Evolutionary conservation across 768 basidiomycete species (phyloP), one percentile per base, ranked within the genome.

Genomic region (Pilatotrama ljubarskyi): DNA sequence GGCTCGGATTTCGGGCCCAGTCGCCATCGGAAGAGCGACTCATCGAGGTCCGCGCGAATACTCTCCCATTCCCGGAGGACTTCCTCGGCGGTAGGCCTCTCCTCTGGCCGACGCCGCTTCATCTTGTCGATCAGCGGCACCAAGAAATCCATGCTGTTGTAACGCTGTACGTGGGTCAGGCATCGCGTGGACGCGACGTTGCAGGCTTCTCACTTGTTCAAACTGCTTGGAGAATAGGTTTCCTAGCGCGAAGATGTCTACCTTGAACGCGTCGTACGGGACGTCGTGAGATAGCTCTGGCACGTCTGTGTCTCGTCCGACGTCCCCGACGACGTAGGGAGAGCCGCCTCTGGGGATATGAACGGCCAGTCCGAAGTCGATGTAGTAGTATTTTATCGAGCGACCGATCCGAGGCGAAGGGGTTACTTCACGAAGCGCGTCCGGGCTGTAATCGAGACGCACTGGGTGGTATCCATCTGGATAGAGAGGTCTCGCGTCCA

Each of bases 391-490:
- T 2, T 74, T 72, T 5, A 79, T 75, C 3, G 74, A 70, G 29
- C 71, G 63, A 35, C 73, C 70, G 18, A 72, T 71, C 26, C 76
- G 69, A 2, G 73, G 62, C 11, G 73, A 59, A 0, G 73, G 72
- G 13, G 59, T 44, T 17, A 75, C 53, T 1, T 63, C 55, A 1
- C 70, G 69, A 20, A 74, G 58, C 3, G 71, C 74, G 55, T 78
- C 76, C 0, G 72, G 70, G 20, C 75, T 67, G 35, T 61, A 71
- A 29, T 71, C 62, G 0, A 68, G 63, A 7, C 69, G 64, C 8
- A 75, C 49, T 1, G 66, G 66, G 47, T 68, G 66, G 24, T 68
- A 54, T 26, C 62, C 66, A 1, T 59, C 0, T 0, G 66, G 66
- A 22, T 58, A 68, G 15, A 68, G 35, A 1, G 59, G 44, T 14